Conservation (phyloP, 495 filamentous ascomycete species). For the Annulohypoxylon maeteangense region DNA sequence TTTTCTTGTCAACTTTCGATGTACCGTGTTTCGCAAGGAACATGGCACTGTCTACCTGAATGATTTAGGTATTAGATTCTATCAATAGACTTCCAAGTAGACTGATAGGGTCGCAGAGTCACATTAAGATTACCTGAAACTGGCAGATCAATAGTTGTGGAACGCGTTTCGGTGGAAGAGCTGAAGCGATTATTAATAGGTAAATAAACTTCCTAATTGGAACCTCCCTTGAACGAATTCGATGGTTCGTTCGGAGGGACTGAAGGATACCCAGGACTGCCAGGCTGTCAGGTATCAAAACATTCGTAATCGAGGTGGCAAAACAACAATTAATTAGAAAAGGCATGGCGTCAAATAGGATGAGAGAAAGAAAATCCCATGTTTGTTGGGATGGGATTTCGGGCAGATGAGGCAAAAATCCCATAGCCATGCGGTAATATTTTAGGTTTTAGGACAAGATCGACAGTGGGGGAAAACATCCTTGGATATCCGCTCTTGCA, state of each 20-base stretch:
- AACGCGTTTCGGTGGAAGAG: background rate
- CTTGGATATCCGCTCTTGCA: background rate
- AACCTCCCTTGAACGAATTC: background rate
- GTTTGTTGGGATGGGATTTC: constrained; percentile 33
- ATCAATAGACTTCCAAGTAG: background rate
- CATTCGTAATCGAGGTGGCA: background rate
- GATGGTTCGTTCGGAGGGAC: too few species aligned
- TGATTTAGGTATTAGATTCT: background rate
- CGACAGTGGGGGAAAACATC: constrained; percentile 33
- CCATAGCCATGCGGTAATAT: constrained; percentile 15
- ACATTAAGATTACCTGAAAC: background rate
- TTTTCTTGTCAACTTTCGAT: background rate
- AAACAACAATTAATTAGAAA: constrained; percentile 33
- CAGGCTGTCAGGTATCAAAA: background rate
- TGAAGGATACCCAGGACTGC: too few species aligned
- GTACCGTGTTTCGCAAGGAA: constrained; percentile 1
- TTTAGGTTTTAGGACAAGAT: constrained; percentile 26
- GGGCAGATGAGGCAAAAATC: constrained; percentile 21
- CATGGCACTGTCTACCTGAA: background rate
- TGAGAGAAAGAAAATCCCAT: constrained; percentile 35
- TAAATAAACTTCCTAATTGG: background rate
- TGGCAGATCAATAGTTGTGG: background rate
- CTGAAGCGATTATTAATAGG: background rate
- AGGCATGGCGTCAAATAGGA: constrained; percentile 32
- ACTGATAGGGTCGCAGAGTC: background rate